Evolutionary conservation across 2,329 filamentous ascomycete species (phyloP).

Genomic region (Diaporthe australafricana): DNA sequence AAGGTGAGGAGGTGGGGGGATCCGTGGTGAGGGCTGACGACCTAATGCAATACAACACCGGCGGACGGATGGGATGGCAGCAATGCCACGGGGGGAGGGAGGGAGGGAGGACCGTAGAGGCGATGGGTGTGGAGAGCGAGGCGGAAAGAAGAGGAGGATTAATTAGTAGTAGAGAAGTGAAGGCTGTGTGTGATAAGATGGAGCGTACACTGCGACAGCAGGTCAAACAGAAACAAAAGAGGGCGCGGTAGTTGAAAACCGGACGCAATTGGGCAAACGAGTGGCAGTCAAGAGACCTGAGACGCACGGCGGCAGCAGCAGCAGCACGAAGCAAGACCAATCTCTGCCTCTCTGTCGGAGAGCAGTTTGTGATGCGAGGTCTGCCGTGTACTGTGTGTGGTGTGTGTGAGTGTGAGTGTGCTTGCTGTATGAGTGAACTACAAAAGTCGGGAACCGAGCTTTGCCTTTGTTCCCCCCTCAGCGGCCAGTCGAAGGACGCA

Average conservation of each 20-base stretch:
- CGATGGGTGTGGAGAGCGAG: constrained; percentile 18
- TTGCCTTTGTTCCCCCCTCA: constrained; percentile 19
- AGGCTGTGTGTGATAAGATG: neutral
- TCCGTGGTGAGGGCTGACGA: constrained; percentile 17
- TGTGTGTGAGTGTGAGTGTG: no score
- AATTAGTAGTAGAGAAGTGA: neutral
- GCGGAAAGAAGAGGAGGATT: neutral
- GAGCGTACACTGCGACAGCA: constrained; percentile 20
- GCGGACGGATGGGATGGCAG: neutral
- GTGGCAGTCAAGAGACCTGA: constrained; percentile 31
- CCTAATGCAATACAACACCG: constrained; percentile 33
- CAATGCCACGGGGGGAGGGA: neutral
- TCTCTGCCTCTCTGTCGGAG: neutral
- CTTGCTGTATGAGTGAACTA: neutral
- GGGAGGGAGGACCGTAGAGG: neutral
- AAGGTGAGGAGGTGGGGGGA: constrained; percentile 29
- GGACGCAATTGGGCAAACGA: constrained; percentile 25
- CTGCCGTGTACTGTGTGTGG: constrained; percentile 1
- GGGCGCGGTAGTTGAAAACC: constrained; percentile 11
- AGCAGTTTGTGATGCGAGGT: neutral
- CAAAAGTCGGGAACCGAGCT: constrained; percentile 2
- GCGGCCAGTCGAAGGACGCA: neutral
- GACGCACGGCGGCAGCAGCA: constrained; percentile 22
- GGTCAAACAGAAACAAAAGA: constrained; percentile 26
- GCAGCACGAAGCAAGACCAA: constrained; percentile 15